Conservation (phyloP, 139 green algal species). For the Nannochloris sp. region DNA sequence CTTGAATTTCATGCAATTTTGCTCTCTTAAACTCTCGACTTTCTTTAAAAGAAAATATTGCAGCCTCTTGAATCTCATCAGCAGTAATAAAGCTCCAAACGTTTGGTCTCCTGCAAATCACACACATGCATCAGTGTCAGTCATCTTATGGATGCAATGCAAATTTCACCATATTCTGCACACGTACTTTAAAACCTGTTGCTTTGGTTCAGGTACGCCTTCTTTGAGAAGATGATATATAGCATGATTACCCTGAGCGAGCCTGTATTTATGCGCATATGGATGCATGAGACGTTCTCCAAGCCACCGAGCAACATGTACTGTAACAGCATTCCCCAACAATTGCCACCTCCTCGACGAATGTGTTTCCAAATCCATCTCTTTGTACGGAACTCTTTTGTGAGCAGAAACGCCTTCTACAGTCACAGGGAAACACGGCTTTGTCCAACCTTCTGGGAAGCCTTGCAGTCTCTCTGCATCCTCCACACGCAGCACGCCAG, state of each 20-base stretch:
- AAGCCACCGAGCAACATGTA: slow-evolving; percentile 68
- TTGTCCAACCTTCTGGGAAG: slow-evolving; percentile 55
- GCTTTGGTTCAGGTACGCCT: background rate
- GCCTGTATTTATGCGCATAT: slow-evolving; percentile 53
- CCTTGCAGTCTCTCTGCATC: slow-evolving; percentile 79
- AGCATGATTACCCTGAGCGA: background rate
- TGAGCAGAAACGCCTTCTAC: slow-evolving; percentile 1
- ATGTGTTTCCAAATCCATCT: slow-evolving; percentile 34
- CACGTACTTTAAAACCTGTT: background rate
- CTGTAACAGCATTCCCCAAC: slow-evolving; percentile 75
- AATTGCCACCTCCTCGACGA: slow-evolving; percentile 47
- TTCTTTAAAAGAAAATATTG: slow-evolving; percentile 7
- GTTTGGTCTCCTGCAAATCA: slow-evolving; percentile 4
- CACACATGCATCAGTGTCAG: too few species aligned
- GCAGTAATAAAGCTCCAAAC: slow-evolving; percentile 19
- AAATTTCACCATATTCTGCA: too few species aligned
- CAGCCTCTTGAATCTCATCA: slow-evolving; percentile 19
- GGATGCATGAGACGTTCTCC: slow-evolving; percentile 54
- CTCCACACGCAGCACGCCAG: slow-evolving; percentile 61
- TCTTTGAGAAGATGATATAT: slow-evolving; percentile 18
- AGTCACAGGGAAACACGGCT: slow-evolving; percentile 47
- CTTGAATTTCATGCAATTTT: background rate
- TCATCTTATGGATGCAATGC: too few species aligned
- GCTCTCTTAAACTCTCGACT: background rate
- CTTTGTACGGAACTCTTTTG: slow-evolving; percentile 8